A percentile compares a stretch with the other conserved stretches of the same genome.
Evolutionary conservation across 75 land plant genomes (phyloP).

Genomic region (Cryptomeria japonica): DNA sequence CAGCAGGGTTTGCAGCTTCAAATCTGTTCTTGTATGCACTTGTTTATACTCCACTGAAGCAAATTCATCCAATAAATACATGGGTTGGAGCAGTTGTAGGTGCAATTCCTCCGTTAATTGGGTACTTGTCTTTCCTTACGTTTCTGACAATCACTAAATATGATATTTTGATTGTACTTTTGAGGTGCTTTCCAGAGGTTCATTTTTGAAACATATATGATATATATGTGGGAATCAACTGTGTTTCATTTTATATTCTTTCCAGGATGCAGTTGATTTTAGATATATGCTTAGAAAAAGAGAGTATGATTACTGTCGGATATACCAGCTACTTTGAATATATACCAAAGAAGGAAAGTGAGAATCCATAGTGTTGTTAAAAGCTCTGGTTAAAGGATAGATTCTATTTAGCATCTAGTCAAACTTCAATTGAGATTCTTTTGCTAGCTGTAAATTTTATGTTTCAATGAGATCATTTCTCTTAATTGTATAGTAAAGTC

Average conservation of each 20-base stretch:
- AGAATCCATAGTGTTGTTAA: background rate
- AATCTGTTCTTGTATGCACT: slow-evolving; percentile 87
- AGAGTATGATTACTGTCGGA: background rate
- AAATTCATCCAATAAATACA: slow-evolving; percentile 90
- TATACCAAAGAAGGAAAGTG: background rate
- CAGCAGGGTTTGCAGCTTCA: slow-evolving; percentile 89
- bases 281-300: background rate
- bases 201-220: background rate
- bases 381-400: background rate
- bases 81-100: slow-evolving; percentile 99
- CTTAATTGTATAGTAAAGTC: background rate
- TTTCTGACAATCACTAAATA: background rate
- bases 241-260: background rate
- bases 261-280: background rate
- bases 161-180: background rate
- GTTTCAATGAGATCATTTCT: background rate
- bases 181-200: background rate
- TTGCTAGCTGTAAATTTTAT: background rate
- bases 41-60: slow-evolving; percentile 93
- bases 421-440: background rate
- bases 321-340: background rate
- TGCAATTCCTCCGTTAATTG: slow-evolving; percentile 96
- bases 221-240: background rate
- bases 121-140: slow-evolving; percentile 44
- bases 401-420: background rate